Conservation (phyloP, 164 flowering plant genomes). For the Paratinospora sagittata region DNA sequence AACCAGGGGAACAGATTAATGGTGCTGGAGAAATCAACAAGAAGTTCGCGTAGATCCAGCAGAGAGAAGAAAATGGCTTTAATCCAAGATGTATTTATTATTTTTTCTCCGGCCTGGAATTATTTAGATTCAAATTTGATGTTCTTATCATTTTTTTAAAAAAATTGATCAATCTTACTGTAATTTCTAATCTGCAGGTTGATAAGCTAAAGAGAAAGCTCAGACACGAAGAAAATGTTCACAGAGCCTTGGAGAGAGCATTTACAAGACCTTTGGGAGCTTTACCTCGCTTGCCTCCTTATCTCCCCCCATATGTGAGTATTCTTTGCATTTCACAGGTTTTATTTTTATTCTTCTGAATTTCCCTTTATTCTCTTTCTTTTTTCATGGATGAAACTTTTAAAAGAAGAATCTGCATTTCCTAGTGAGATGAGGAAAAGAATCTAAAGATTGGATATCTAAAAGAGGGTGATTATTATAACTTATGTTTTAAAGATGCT, state of each 20-base stretch:
- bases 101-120: not conserved
- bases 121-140: not conserved
- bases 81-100: constrained; percentile 58
- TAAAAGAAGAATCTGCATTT: not conserved
- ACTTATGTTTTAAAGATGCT: not conserved
- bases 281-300: constrained; percentile 92
- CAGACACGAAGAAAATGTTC: constrained; percentile 80
- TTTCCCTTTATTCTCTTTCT: not conserved
- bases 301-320: constrained; percentile 74
- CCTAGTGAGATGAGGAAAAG: too few species aligned
- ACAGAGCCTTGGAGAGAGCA: constrained; percentile 84
- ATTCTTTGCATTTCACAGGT: not conserved
- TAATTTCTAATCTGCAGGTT: constrained; percentile 44
- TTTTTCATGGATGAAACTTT: not conserved
- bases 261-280: constrained; percentile 82
- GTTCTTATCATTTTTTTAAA: not conserved
- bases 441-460: not conserved
- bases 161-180: not conserved
- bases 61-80: constrained; percentile 62
- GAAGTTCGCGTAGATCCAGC: constrained; percentile 28
- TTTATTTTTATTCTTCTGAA: too few species aligned
- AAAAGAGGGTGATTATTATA: not conserved
- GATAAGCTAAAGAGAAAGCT: constrained; percentile 83
- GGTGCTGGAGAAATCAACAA: constrained; percentile 27
- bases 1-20: constrained; percentile 31